These are phyloP conservation scores for Psilocybe sp. DNA, from an alignment of 768 basidiomycete genomes.

Conservation along the genomic window DNA sequence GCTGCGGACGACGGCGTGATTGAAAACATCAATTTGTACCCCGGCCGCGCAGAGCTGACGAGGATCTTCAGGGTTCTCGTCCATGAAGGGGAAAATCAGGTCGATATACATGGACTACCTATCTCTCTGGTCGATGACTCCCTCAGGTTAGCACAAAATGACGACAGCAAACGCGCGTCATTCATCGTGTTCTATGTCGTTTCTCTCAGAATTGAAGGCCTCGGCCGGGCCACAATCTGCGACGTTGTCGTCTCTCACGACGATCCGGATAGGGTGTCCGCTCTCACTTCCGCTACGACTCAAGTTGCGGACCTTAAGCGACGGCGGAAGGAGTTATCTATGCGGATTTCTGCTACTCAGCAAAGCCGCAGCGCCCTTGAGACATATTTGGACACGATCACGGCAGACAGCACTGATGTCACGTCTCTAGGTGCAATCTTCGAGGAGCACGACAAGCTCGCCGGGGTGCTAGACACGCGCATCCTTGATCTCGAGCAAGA, in stretches of 20 bases:
- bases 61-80: slow-evolving; percentile 29
- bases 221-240: slow-evolving; percentile 35
- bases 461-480: slow-evolving; percentile 22
- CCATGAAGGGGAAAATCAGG: slow-evolving; percentile 30
- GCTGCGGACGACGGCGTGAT: slow-evolving; percentile 26
- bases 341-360: slow-evolving; percentile 22
- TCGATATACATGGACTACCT: slow-evolving; percentile 30
- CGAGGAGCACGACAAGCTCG: slow-evolving; percentile 21
- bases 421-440: slow-evolving; percentile 20
- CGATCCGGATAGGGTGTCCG: too few species aligned
- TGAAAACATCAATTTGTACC: slow-evolving; percentile 30
- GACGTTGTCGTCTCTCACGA: slow-evolving; percentile 21
- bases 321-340: slow-evolving; percentile 15
- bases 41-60: slow-evolving; percentile 32
- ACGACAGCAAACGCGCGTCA: slow-evolving; percentile 14
- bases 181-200: neutral
- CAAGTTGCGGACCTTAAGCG: slow-evolving; percentile 8
- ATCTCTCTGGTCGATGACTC: slow-evolving; percentile 25
- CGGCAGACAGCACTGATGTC: slow-evolving; percentile 21
- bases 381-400: slow-evolving; percentile 26
- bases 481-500: slow-evolving; percentile 22
- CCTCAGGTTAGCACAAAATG: slow-evolving; percentile 19
- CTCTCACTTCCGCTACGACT: neutral
- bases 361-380: slow-evolving; percentile 21
- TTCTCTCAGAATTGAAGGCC: slow-evolving; percentile 33